Base-by-base conservation (phyloP, 2,329 filamentous ascomycete species). In the Sarocladiaceae sp. region DNA sequence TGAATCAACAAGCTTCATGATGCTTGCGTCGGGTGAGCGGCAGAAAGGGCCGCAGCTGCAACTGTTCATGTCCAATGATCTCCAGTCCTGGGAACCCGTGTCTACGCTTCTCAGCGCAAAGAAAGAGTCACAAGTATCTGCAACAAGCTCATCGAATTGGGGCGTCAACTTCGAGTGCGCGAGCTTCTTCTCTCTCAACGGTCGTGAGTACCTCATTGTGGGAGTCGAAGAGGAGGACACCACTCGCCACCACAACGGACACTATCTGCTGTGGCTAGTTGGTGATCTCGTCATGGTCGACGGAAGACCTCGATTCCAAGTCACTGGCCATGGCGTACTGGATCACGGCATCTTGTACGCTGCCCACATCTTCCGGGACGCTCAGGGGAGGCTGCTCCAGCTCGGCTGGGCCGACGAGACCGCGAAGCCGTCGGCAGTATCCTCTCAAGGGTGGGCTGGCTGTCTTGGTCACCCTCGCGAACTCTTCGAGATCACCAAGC, bases 11-110 rank as follows among this genome's bases (percentile, higher is more conserved):
- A 54, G 69, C 4, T 70, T 66, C 49, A 69, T 67, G 15, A 61
- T 72, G 39, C 58, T 73, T 21, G 67, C 68, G 3, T 54, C 52
- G 12, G 52, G 53, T 11, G 47, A 54, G 41, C 52, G 52, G 15
- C 44, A 40, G 18, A 47, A 15, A 13, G 53, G 52, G 2, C 52
- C 54, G 15, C 50, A 53, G 29, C 33, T 50, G 2, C 53, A 52
- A 33, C 33, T 56, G 16, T 56, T 55, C 50, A 45, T 43, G 31
- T 49, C 52, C 6, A 19, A 50, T 12, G 43, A 51, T 40, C 42
- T 56, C 10, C 33, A 44, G 19, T 35, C 50, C 21, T 55, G 54
- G 54, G 19, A 47, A 26, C 51, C 51, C 27, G 39, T 54, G 5
- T 50, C 48, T 9, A 34, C 34, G 0, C 18, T 52, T 6, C 41